Base-by-base conservation (phyloP, 768 basidiomycete species). In the Rhizopogon vesiculosus region DNA sequence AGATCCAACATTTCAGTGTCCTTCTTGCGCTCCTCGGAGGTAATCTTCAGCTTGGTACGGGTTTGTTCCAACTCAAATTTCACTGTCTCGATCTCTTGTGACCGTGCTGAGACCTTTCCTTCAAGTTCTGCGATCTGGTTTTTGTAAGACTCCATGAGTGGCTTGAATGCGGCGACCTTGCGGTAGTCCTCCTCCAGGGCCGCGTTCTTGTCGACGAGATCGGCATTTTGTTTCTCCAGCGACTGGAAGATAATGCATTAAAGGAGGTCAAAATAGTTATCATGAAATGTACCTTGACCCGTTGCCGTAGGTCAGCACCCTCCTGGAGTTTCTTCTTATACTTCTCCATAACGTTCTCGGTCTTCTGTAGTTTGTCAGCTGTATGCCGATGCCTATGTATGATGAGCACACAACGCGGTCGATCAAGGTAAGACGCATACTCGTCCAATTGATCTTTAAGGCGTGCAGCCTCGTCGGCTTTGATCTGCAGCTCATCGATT, bases 271-370 rank as follows among this genome's bases (percentile, higher is more conserved):
- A 39, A 49, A 25, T 54, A 13, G 46, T 49, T 38, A 40, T 18
- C 28, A 65, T 63, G 25, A 67, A 62, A 62, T 71, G 39, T 54
- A 88, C 91, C 74, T 90, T 92, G 64, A 95, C 84, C 55, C 87
- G 85, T 59, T 92, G 91, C 28, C 93, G 84, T 18, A 95, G 76
- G 60, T 96, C 92, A 13, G 90, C 93, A 4, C 89, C 85, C 68
- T 98, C 97, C 64, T 98, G 96, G 1, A 98, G 80, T 72, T 98
- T 99, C 80, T 92, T 95, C 76, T 95, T 96, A 72, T 98, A 95
- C 70, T 98, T 99, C 72, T 98, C 94, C 82, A 97, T 91, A 29
- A 97, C 94, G 65, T 95, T 95, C 72, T 98, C 97, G 1, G 87
- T 89, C 77, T 98, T 98, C 63, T 91, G 87, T 42, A 94, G 76